These are phyloP conservation scores for Zygosaccharomyces pseudobailii DNA, from an alignment of 1,139 yeast species.

Conservation along the genomic window DNA sequence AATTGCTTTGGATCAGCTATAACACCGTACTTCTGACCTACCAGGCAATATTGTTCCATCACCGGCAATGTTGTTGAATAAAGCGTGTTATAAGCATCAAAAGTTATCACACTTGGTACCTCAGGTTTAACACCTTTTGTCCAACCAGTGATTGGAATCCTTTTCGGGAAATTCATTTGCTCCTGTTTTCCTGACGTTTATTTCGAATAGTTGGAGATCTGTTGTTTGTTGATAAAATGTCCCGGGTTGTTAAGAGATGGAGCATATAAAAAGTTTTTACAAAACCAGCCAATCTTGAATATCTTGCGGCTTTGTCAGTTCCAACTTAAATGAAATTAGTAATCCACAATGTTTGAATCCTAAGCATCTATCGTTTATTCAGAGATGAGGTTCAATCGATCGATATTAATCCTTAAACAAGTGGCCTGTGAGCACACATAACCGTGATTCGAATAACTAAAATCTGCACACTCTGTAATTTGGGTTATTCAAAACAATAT, in stretches of 20 bases:
- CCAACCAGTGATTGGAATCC: slow-evolving; percentile 15
- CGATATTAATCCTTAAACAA: too few relatives aligned
- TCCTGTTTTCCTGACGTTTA: background rate
- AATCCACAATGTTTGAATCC: too few relatives aligned
- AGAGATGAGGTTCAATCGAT: too few relatives aligned
- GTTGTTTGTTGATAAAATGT: background rate
- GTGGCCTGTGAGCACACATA: too few relatives aligned
- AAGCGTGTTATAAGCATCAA: slow-evolving; percentile 65
- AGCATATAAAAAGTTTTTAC: too few relatives aligned
- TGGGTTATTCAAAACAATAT: too few relatives aligned
- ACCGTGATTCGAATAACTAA: too few relatives aligned
- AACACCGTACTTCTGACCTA: slow-evolving; percentile 45
- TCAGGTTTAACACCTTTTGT: slow-evolving; percentile 6
- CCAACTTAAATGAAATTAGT: too few relatives aligned
- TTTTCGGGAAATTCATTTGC: slow-evolving; percentile 18
- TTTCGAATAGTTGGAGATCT: background rate
- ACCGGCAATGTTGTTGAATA: slow-evolving; percentile 55
- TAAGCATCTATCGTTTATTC: too few relatives aligned
- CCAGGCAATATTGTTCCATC: slow-evolving; percentile 46
- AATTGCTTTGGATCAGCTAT: slow-evolving; percentile 35
- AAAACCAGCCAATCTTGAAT: too few relatives aligned
- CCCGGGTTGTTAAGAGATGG: background rate
- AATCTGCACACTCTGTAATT: too few relatives aligned
- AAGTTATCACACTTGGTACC: slow-evolving; percentile 49
- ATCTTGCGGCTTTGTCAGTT: too few relatives aligned